Evolutionary conservation across 2,329 filamentous ascomycete species (phyloP), one percentile per base, ranked within the genome.

Genomic region (Alternaria sp.): DNA sequence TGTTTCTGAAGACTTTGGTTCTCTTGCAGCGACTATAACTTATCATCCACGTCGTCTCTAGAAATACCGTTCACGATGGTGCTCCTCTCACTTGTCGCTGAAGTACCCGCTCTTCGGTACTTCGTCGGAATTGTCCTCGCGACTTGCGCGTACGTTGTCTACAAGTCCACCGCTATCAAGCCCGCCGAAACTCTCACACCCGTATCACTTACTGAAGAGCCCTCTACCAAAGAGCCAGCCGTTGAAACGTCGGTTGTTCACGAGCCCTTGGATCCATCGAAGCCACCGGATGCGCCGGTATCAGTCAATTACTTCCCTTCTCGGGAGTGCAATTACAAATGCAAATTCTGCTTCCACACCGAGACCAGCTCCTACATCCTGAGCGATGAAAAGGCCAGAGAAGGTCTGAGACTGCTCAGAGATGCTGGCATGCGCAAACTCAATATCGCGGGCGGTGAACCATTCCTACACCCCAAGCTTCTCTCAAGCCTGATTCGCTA

Each of bases 381-480:
- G 4, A 26, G 12, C 11, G 23, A 43, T 11, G 23, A 40, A 4
- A 25, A 45, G 7, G 36, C 21, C 1, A 5, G 9, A 11, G 3
- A 25, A 28, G 59, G 45, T 1, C 36, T 61, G 3, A 44, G n/a
- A 30, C 26, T 61, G 10, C 54, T 62, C 36, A 57, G 46, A 21
- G 28, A 62, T 21, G 54, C 54, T 3, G 59, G 59, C 17, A 62
- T 62, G 59, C 59, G 46, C 15, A 62, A 62, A 17, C 47, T 58
- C 28, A 58, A 62, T 13, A 54, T 58, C 19, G 59, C 59, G 8
- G 54, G 47, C 3, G 54, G 59, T 13, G 59, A 62, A 25, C 59
- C 47, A 12, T 62, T 58, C 13, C 54, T 62, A 8, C 36, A 62
- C 30, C 40, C 59, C 8, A 40, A 58, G n/a, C 13, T 52, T n/a